These are phyloP conservation scores for Pseudotulostoma volvatum DNA, from an alignment of 495 filamentous ascomycete species.

Conservation along the genomic window DNA sequence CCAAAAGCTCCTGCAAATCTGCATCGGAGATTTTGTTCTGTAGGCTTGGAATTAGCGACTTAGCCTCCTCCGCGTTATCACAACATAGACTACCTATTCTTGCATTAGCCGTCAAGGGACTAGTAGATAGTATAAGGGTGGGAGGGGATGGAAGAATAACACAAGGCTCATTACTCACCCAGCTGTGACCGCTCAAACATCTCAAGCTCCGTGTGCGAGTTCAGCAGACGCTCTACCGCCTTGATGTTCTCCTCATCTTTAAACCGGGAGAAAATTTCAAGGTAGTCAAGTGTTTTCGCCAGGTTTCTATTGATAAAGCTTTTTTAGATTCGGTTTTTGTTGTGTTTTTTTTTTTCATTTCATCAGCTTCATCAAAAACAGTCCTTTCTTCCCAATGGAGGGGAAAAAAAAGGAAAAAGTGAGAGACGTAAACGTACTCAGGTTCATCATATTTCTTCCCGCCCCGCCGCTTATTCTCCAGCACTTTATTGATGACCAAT, in stretches of 20 bases:
- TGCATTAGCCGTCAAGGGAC: constrained; percentile 5
- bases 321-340: too few relatives aligned
- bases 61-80: constrained; percentile 84
- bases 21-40: constrained; percentile 74
- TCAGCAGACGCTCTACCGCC: constrained; percentile 70
- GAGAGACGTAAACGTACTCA: constrained; percentile 19
- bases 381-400: not conserved
- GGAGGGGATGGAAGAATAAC: too few relatives aligned
- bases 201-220: constrained; percentile 58
- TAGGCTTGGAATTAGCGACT: constrained; percentile 85
- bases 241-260: constrained; percentile 88
- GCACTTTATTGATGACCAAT: constrained; percentile 73
- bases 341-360: too few relatives aligned
- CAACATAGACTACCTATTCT: constrained; percentile 69
- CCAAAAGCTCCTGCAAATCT: constrained; percentile 69
- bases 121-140: constrained; percentile 4
- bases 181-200: constrained; percentile 89
- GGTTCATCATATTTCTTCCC: constrained; percentile 35
- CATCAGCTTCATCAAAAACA: too few relatives aligned
- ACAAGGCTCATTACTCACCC: too few relatives aligned
- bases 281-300: constrained; percentile 73
- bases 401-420: not conserved
- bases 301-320: constrained; percentile 43
- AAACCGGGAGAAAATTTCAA: constrained; percentile 86
- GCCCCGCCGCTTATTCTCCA: constrained; percentile 40